phyloP scores from a whole-genome alignment of 768 basidiomycete genomes.

The Boletus reticuloceps region DNA sequence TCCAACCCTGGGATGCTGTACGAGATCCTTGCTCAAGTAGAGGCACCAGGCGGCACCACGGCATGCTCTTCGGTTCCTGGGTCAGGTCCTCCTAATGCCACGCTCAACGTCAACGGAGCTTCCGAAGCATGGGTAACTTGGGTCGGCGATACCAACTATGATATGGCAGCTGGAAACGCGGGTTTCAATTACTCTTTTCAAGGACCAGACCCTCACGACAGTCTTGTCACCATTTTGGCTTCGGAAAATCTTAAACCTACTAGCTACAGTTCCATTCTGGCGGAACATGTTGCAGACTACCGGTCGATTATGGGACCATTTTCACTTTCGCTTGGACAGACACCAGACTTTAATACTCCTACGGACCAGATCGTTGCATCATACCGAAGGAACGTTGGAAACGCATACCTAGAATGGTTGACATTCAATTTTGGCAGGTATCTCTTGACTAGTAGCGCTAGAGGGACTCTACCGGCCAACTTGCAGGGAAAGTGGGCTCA shows the following conservation, averaged over 20 bases:
- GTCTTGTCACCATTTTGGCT: conserved; percentile 40
- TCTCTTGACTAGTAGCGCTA: conserved; percentile 56
- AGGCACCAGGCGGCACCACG: conserved; percentile 31
- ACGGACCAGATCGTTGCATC: conserved; percentile 55
- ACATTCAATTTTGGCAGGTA: conserved; percentile 74
- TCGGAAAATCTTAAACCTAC: conserved; percentile 19
- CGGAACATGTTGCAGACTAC: conserved; percentile 53
- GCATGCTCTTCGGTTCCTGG: conserved; percentile 32
- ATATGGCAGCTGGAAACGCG: conserved; percentile 57
- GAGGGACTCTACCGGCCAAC: conserved; percentile 66
- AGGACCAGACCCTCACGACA: conserved; percentile 56
- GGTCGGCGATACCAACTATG: conserved; percentile 73
- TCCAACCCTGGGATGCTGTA: conserved; percentile 63
- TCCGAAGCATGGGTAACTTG: conserved; percentile 64
- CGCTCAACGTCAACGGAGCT: conserved; percentile 44
- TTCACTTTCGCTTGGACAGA: conserved; percentile 58
- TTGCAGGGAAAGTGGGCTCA: conserved; percentile 74
- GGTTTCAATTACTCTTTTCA: conserved; percentile 59
- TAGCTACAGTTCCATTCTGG: conserved; percentile 40
- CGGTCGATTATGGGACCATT: conserved; percentile 45
- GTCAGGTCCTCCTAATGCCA: conserved; percentile 40
- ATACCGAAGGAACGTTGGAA: conserved; percentile 54
- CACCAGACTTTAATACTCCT: conserved; percentile 46
- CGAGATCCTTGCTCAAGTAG: conserved; percentile 56
- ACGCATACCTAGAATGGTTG: conserved; percentile 71